Conservation (phyloP, 805 yeast species). For the Starmerella floris region DNA sequence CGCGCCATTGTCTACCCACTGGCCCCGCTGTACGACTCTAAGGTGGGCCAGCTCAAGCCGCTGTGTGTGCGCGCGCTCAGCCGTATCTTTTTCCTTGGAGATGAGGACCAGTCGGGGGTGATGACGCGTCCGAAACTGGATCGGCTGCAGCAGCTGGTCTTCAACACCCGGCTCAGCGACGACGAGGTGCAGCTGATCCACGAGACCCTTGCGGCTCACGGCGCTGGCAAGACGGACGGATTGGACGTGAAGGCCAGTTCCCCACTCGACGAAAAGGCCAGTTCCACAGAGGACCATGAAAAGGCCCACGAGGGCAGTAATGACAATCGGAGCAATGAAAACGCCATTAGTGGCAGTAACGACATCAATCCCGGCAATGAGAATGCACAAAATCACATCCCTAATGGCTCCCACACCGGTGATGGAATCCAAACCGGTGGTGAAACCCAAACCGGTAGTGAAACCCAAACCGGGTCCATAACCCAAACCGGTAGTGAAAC, state of each 20-base stretch:
- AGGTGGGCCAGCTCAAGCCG: constrained; percentile 69
- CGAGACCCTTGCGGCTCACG: constrained; percentile 25
- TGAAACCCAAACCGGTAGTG: neutral
- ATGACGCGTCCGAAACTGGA: constrained; percentile 59
- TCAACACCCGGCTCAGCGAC: constrained; percentile 41
- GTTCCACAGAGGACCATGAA: neutral
- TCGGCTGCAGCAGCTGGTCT: constrained; percentile 60
- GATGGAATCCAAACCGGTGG: neutral
- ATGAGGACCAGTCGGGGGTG: constrained; percentile 79
- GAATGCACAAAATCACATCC: too few relatives aligned
- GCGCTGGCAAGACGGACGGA: constrained; percentile 22
- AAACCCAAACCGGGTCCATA: too few relatives aligned
- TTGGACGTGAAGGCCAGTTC: too few relatives aligned
- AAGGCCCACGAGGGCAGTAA: neutral
- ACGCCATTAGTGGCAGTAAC: neutral
- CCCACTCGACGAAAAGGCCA: constrained; percentile 9
- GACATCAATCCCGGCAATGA: neutral
- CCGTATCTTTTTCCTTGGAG: constrained; percentile 71
- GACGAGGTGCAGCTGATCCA: constrained; percentile 32
- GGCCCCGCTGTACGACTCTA: constrained; percentile 86
- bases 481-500: too few relatives aligned
- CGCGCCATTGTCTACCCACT: constrained; percentile 86
- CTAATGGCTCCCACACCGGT: too few relatives aligned
- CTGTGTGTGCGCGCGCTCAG: constrained; percentile 61
- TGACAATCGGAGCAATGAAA: neutral